Base-by-base conservation (phyloP, 2,329 filamentous ascomycete genomes). In the Plectosphaerella cucumerina region DNA sequence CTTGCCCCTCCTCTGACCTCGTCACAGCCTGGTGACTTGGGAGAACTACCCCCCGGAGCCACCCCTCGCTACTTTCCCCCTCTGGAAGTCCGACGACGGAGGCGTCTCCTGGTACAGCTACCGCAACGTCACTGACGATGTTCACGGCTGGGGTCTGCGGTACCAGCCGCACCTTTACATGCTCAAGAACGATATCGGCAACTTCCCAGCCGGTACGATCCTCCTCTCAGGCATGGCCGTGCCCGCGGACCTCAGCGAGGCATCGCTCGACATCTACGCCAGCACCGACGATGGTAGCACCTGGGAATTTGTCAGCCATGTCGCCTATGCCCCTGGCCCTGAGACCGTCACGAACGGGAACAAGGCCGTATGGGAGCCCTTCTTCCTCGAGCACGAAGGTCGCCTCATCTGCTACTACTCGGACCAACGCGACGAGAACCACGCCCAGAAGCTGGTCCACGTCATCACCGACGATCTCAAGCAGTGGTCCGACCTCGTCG, bases 331-430 rank as follows among this genome's bases (percentile, higher is more conserved):
- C 33, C 26, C 26, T 2, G 84, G 84, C n/a, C 73, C 74, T 44
- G 84, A 85, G 2, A 59, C 71, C 1, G 79, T 85, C 3, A 76
- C 81, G 60, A 87, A 89, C 59, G 85, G 82, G 1, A 64, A 82
- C 35, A 86, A 83, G 0, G 84, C 85, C 1, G 81, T 90, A 18
- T 90, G 86, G 86, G 87, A 90, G 64, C 86, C 86, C 0, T 88
- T 86, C 64, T 4, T 2, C 44, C 75, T 77, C 62, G 70, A 76
- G 43, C 76, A 84, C 62, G 68, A 86, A 50, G 74, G 79, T 49
- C 71, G 80, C 48, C 68, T 89, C 17, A 76, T 89, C 34, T 71
- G 77, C 59, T 89, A 87, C 72, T 89, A 89, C 70, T 84, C 85
- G 2, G 86, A 89, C 64, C 86, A 89, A 62, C 78, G 86, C 34